Base-by-base conservation (phyloP, 2,329 filamentous ascomycete genomes). In the Pseudocercospora cruenta region DNA sequence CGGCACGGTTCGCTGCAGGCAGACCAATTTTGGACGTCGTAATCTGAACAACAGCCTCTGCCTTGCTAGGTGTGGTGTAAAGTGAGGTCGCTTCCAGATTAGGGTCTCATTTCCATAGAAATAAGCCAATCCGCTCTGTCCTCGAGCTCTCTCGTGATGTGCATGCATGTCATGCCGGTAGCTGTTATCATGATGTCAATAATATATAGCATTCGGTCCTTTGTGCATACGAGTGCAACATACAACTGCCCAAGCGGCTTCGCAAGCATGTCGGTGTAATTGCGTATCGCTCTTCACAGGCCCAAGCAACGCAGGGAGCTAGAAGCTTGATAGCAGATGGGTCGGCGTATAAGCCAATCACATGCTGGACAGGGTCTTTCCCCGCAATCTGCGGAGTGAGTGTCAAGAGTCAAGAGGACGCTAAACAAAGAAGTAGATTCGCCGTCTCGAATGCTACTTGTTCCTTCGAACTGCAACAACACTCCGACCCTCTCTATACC, bases 181-280 rank as follows among this genome's bases (percentile, higher is more conserved):
- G 43, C 47, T 16, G 47, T 21, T 33, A 28, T 19, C 26, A 24
- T 26, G 28, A 22, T 28, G 19, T 26, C 19, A 19, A 31, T 22
- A 26, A 0, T n/a, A n/a, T 43, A 47, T 24, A 16, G 21, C 24
- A 64, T 60, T 54, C 62, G 57, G 57, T 53, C 57, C 57, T 64
- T 64, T 31, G 53, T 63, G 26, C 22, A 24, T 55, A 54, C 49
- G 22, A 24, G 51, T 54, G 51, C 51, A 31, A 24, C 36, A 39
- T 28, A 60, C n/a, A 21, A 21, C 19, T 31, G 31, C 14, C 21
- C 51, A 54, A 28, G 62, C 22, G 28, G 43, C 31, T 54, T 39
- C 57, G 63, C 63, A 24, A 60, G 63, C 63, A 61, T 65, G 63
- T 65, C 63, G 63, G 63, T 47, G 63, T n/a, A 61, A 60, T 61